Conservation (phyloP, 495 filamentous ascomycete species). For the Xylaria telfairii region DNA sequence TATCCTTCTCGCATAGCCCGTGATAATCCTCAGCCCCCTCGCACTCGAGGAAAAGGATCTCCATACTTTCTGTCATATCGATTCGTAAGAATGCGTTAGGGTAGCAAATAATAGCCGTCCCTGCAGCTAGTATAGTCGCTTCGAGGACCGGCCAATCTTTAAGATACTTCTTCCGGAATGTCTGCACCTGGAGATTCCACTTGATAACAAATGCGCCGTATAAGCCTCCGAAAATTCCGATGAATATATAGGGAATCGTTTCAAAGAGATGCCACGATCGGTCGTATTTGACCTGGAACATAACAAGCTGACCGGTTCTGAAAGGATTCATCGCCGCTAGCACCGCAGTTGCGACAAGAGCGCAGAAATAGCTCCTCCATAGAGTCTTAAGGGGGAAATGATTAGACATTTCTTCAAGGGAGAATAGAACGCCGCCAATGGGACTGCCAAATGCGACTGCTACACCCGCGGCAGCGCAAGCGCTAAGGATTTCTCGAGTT, state of each 20-base stretch:
- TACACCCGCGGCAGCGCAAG: slow-evolving; percentile 92
- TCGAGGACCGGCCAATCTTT: slow-evolving; percentile 86
- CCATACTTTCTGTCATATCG: slow-evolving; percentile 99
- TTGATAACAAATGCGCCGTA: slow-evolving; percentile 99
- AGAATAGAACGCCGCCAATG: slow-evolving; percentile 96
- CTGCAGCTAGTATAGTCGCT: slow-evolving; percentile 78
- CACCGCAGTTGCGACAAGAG: slow-evolving; percentile 92
- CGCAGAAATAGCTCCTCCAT: slow-evolving; percentile 98
- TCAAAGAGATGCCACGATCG: slow-evolving; percentile 98
- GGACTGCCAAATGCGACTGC: slow-evolving; percentile 97
- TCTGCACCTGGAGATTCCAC: slow-evolving; percentile 91
- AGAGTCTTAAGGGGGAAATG: slow-evolving; percentile 97
- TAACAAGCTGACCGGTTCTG: slow-evolving; percentile 96
- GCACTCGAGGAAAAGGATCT: slow-evolving; percentile 94
- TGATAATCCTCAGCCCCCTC: slow-evolving; percentile 92
- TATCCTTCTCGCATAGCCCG: slow-evolving; percentile 81
- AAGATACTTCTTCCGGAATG: slow-evolving; percentile 95
- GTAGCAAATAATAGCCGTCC: slow-evolving; percentile 90
- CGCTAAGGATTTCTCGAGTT: slow-evolving; percentile 92
- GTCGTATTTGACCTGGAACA: slow-evolving; percentile 98
- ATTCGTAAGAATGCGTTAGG: slow-evolving; percentile 95
- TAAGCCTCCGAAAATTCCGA: slow-evolving; percentile 92
- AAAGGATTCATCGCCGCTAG: slow-evolving; percentile 98
- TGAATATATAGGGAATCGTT: slow-evolving; percentile 85
- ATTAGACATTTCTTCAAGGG: slow-evolving; percentile 97